Evolutionary conservation across 2,329 filamentous ascomycete species (phyloP).

Genomic region (Fusarium sp.): DNA sequence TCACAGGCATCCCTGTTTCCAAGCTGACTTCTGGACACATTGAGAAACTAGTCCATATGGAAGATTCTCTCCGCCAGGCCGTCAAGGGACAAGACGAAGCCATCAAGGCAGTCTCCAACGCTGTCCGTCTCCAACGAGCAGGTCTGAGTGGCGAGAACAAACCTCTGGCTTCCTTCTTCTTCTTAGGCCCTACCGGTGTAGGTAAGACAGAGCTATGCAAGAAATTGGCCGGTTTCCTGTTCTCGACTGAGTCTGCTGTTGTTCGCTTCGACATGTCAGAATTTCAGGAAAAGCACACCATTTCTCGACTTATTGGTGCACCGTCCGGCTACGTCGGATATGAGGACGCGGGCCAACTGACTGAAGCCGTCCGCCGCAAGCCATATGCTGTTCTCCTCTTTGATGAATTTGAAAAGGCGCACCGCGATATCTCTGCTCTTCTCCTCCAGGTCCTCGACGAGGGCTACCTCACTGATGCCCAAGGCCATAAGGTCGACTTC

Average conservation of each 20-base stretch:
- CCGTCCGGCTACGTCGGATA: constrained; percentile 97
- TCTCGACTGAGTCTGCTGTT: constrained; percentile 90
- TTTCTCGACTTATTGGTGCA: constrained; percentile 90
- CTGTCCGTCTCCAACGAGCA: constrained; percentile 92
- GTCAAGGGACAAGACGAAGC: constrained; percentile 96
- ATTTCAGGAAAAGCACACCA: constrained; percentile 97
- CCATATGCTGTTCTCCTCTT: constrained; percentile 95
- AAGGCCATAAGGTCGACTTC: constrained; percentile 97
- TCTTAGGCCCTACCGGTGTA: constrained; percentile 94
- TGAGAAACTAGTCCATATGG: constrained; percentile 96
- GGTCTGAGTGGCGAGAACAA: constrained; percentile 92
- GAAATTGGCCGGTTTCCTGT: constrained; percentile 92
- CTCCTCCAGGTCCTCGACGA: constrained; percentile 96
- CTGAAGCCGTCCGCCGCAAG: constrained; percentile 93
- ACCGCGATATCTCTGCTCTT: constrained; percentile 91
- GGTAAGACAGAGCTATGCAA: constrained; percentile 98
- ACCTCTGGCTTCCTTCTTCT: constrained; percentile 95
- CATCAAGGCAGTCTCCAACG: constrained; percentile 88
- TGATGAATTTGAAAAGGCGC: constrained; percentile 98
- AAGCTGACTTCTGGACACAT: constrained; percentile 95
- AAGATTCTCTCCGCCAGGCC: constrained; percentile 84
- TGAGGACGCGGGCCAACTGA: constrained; percentile 95
- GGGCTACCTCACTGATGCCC: constrained; percentile 93
- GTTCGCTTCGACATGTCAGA: constrained; percentile 98
- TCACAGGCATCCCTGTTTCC: constrained; percentile 91